These are phyloP conservation scores for Punica granatum DNA, from an alignment of 345 rosid genomes.

Conservation along the genomic window DNA sequence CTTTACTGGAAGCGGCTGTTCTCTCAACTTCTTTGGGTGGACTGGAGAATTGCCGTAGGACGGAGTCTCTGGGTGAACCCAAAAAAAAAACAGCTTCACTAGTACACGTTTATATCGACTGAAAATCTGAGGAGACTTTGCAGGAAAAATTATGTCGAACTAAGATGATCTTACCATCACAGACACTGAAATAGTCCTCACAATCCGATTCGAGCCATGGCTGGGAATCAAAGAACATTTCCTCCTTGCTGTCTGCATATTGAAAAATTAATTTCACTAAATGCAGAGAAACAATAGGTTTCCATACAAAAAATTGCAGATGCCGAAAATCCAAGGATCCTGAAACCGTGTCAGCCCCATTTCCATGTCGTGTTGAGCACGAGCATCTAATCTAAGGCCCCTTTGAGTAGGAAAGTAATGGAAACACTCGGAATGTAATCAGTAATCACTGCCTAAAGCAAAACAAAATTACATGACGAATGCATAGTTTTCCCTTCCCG, in stretches of 20 bases:
- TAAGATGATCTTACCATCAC: conserved; percentile 35
- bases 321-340: background rate
- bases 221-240: conserved; percentile 48
- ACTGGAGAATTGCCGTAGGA: conserved; percentile 30
- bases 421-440: background rate
- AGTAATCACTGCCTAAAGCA: background rate
- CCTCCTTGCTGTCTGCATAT: conserved; percentile 32
- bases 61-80: conserved; percentile 33
- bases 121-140: background rate
- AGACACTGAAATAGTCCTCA: conserved; percentile 56
- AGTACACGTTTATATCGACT: background rate
- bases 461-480: background rate
- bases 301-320: background rate
- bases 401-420: background rate
- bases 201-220: conserved; percentile 55
- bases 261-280: conserved; percentile 4
- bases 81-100: background rate
- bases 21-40: conserved; percentile 23
- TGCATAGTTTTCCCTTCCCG: background rate
- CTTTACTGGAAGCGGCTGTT: conserved; percentile 14
- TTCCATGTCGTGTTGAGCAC: background rate
- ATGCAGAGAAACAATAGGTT: background rate
- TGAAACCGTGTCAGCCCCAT: background rate
- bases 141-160: background rate
- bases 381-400: background rate